These are phyloP conservation scores for Cercospora zeina DNA, from an alignment of 2,329 filamentous ascomycete genomes.

Conservation along the genomic window DNA sequence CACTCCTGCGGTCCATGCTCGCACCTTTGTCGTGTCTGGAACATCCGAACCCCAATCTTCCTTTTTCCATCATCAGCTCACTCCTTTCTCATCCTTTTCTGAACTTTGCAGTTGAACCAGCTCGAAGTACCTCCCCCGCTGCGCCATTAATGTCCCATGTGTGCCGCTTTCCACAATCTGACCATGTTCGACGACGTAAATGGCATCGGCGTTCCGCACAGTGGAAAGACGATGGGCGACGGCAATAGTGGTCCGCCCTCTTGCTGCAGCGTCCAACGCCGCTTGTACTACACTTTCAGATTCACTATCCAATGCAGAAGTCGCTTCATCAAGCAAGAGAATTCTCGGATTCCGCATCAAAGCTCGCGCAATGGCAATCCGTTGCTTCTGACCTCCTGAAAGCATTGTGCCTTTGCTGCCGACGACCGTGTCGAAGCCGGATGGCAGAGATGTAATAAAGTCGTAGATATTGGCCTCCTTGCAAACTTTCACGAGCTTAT, in stretches of 20 bases:
- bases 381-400: slow-evolving; percentile 58
- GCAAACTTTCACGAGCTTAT: slow-evolving; percentile 51
- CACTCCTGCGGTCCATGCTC: too few species aligned
- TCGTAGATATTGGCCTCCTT: slow-evolving; percentile 55
- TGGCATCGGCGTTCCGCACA: slow-evolving; percentile 42
- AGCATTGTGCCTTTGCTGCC: slow-evolving; percentile 53
- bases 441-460: slow-evolving; percentile 54
- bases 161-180: slow-evolving; percentile 43
- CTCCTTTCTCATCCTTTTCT: slow-evolving; percentile 7
- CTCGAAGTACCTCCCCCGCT: slow-evolving; percentile 42
- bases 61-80: background rate
- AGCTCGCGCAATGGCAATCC: slow-evolving; percentile 57
- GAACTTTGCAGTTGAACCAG: slow-evolving; percentile 19
- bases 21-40: too few species aligned
- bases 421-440: slow-evolving; percentile 52
- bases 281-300: slow-evolving; percentile 66
- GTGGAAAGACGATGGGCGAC: slow-evolving; percentile 46
- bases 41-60: too few species aligned
- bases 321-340: slow-evolving; percentile 61
- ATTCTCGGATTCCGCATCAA: slow-evolving; percentile 54
- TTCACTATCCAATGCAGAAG: slow-evolving; percentile 62
- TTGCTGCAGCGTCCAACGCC: slow-evolving; percentile 60
- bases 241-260: slow-evolving; percentile 43
- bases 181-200: slow-evolving; percentile 44
- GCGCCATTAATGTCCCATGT: slow-evolving; percentile 43